A percentile compares a stretch with the other conserved stretches of the same genome.
phyloP scores from a whole-genome alignment of 768 basidiomycete genomes.

The Russula sp. region DNA sequence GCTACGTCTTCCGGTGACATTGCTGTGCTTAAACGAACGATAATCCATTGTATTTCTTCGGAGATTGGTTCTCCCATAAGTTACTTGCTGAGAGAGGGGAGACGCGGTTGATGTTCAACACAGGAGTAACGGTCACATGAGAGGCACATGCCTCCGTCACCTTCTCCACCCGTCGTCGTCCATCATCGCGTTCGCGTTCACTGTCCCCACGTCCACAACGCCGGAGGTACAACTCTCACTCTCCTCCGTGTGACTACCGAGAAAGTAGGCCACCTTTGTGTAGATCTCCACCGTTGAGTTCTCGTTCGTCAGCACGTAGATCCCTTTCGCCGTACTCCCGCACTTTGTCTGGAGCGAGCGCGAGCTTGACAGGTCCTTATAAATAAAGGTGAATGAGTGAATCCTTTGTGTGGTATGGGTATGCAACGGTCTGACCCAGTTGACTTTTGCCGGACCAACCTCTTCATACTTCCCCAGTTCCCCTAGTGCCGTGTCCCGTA shows the following conservation, averaged over 20 bases:
- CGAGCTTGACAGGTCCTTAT: conserved; percentile 25
- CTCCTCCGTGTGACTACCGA: conserved; percentile 18
- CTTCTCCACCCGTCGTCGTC: conserved; percentile 42
- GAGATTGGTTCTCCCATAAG: too few relatives aligned
- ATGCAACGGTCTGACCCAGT: conserved; percentile 5
- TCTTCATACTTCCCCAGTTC: conserved; percentile 43
- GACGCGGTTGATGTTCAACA: too few relatives aligned
- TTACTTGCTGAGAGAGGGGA: too few relatives aligned
- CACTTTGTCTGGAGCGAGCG: conserved; percentile 28
- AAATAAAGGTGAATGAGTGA: conserved; percentile 27
- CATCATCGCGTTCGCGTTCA: conserved; percentile 38
- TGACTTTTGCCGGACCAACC: conserved; percentile 14
- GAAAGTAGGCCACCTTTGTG: conserved; percentile 25
- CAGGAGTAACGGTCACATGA: too few relatives aligned
- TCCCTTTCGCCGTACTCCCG: conserved; percentile 22
- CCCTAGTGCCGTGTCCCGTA: conserved; percentile 61
- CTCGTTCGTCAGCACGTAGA: conserved; percentile 33
- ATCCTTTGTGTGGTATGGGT: neutral
- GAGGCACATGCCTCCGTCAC: conserved; percentile 58
- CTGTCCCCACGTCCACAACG: conserved; percentile 35
- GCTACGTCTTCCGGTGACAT: neutral
- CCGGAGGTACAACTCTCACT: conserved; percentile 30
- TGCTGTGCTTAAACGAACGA: neutral
- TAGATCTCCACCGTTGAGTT: conserved; percentile 38
- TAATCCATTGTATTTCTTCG: neutral